Conservation (phyloP, 768 basidiomycete genomes). For the button mushroom (Agaricus bisporus) region DNA sequence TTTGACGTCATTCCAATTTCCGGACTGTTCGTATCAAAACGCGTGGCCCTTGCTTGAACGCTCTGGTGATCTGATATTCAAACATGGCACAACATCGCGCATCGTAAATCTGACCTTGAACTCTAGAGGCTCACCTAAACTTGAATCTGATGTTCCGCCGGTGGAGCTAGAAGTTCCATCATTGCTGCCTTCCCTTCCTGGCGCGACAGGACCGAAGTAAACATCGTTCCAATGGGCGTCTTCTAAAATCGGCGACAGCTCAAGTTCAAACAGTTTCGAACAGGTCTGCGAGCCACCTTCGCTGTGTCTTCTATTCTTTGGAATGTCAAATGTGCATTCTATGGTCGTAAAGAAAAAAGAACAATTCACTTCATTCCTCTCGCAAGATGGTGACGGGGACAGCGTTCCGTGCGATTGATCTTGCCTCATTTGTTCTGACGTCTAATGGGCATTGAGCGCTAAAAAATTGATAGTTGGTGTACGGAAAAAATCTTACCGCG, state of each 20-base stretch:
- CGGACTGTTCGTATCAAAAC: neutral
- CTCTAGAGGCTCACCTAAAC: constrained; percentile 22
- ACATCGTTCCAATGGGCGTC: constrained; percentile 20
- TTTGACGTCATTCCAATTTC: neutral
- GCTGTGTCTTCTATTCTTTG: constrained; percentile 10
- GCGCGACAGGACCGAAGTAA: constrained; percentile 6
- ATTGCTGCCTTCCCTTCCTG: neutral
- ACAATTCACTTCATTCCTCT: neutral
- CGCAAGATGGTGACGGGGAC: neutral
- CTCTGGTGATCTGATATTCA: neutral
- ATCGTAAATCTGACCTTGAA: constrained; percentile 12
- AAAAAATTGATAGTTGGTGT: neutral
- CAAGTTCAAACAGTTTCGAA: constrained; percentile 24
- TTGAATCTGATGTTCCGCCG: constrained; percentile 20
- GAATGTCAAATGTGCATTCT: neutral
- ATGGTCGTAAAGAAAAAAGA: neutral
- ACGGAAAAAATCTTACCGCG: too few relatives aligned
- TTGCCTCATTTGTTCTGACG: neutral
- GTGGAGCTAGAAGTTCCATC: constrained; percentile 8
- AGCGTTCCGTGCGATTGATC: neutral
- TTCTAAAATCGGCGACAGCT: constrained; percentile 32
- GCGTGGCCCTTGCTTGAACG: neutral
- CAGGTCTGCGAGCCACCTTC: constrained; percentile 9
- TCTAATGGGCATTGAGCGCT: neutral
- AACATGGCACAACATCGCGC: constrained; percentile 10